A percentile compares a stretch with the other conserved stretches of the same genome.
Evolutionary conservation across 768 basidiomycete species (phyloP).

Genomic region (Cystofilobasidium bisporidii): DNA sequence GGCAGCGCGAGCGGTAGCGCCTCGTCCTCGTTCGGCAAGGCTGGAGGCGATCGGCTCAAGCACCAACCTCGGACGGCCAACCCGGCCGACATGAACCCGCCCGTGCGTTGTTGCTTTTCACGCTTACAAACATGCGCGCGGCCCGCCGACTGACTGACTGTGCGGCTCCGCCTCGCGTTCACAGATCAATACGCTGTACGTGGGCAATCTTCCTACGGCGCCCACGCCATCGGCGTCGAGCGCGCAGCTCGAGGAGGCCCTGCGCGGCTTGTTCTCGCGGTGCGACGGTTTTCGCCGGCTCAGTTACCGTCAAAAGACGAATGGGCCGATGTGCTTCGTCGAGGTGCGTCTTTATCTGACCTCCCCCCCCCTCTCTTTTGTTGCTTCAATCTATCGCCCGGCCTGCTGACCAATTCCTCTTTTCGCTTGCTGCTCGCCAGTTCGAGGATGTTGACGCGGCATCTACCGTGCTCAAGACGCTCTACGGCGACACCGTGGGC

Average conservation of each 20-base stretch:
- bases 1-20: conserved; percentile 8
- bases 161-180: not conserved
- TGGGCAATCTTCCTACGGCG: conserved; percentile 88
- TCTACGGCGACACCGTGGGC: conserved; percentile 82
- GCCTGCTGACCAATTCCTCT: not conserved
- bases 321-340: conserved; percentile 98
- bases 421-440: conserved; percentile 41
- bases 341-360: conserved; percentile 53
- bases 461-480: conserved; percentile 72
- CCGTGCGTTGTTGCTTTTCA: conserved; percentile 52
- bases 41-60: conserved; percentile 4
- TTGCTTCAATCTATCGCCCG: not conserved
- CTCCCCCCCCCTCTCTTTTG: not conserved
- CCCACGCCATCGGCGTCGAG: conserved; percentile 57
- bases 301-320: conserved; percentile 89
- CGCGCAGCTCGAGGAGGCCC: conserved; percentile 73
- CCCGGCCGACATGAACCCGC: conserved; percentile 81
- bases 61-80: conserved; percentile 33
- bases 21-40: conserved; percentile 20
- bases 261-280: conserved; percentile 68
- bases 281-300: conserved; percentile 82
- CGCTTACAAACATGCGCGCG: no score
- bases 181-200: conserved; percentile 94
- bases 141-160: not conserved
- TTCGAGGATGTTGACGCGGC: conserved; percentile 84